Evolutionary conservation across 306 rosid genomes (phyloP).

Genomic region (Quercus ilex): DNA sequence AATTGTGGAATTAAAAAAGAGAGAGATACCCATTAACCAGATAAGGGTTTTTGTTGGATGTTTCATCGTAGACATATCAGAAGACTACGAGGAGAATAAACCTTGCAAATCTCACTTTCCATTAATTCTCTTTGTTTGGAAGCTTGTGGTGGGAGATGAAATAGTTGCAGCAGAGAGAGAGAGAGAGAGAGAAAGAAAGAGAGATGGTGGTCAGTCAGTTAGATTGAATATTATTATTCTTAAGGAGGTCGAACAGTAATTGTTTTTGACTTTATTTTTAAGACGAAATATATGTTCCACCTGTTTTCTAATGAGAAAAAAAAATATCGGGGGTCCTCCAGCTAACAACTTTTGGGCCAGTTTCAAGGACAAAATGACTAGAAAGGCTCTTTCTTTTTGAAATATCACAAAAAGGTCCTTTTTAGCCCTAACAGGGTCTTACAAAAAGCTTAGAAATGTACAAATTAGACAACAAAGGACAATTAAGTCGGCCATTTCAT

Average conservation of each 20-base stretch:
- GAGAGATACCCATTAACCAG: slow-evolving; percentile 54
- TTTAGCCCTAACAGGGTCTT: slow-evolving; percentile 4
- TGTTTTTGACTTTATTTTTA: slow-evolving; percentile 27
- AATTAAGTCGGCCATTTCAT: background rate
- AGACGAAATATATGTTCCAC: slow-evolving; percentile 29
- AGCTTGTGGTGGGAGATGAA: slow-evolving; percentile 70
- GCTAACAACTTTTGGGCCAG: slow-evolving; percentile 47
- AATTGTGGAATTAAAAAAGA: background rate
- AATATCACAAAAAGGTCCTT: slow-evolving; percentile 59
- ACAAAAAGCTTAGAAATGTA: background rate
- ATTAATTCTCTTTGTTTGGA: slow-evolving; percentile 90
- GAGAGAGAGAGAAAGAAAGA: slow-evolving; percentile 8
- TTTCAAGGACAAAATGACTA: slow-evolving; percentile 51
- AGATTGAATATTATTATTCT: slow-evolving; percentile 24
- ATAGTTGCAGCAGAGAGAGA: slow-evolving; percentile 39
- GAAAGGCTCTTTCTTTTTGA: slow-evolving; percentile 51
- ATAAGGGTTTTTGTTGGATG: slow-evolving; percentile 29
- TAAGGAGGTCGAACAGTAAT: slow-evolving; percentile 27
- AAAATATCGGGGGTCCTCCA: slow-evolving; percentile 26
- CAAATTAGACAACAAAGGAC: no score
- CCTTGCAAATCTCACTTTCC: slow-evolving; percentile 83
- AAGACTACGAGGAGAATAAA: slow-evolving; percentile 29
- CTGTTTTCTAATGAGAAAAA: slow-evolving; percentile 25
- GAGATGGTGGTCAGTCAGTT: slow-evolving; percentile 60
- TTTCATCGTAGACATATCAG: slow-evolving; percentile 26